A percentile compares a stretch with the other conserved stretches of the same genome.
Conservation (phyloP, 1,139 yeast species). For the Kurtzmaniella quercitrusa region DNA sequence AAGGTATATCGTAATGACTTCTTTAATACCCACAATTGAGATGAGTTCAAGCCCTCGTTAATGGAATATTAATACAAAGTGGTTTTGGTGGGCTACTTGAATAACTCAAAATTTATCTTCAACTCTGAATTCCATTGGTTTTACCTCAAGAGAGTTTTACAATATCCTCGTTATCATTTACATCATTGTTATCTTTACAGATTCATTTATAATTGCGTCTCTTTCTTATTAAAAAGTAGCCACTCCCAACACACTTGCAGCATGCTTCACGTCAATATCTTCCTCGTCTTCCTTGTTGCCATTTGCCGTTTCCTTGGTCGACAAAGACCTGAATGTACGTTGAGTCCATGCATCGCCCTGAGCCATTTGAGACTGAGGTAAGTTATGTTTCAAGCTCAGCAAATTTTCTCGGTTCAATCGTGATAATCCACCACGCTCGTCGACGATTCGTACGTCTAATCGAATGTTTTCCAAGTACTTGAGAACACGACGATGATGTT, state of each 20-base stretch:
- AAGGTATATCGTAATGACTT: no score
- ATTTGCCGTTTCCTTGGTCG: slow-evolving; percentile 28
- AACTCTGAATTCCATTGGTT: no score
- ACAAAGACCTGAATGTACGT: slow-evolving; percentile 57
- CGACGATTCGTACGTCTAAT: slow-evolving; percentile 70
- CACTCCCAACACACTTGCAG: slow-evolving; percentile 74
- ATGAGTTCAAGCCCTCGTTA: no score
- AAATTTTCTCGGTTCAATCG: slow-evolving; percentile 74
- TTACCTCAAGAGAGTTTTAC: no score
- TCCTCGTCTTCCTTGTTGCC: slow-evolving; percentile 23
- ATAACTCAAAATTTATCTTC: no score
- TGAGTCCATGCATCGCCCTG: slow-evolving; percentile 63
- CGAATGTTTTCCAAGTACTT: slow-evolving; percentile 73
- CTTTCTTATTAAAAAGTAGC: slow-evolving; percentile 57
- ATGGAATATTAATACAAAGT: no score
- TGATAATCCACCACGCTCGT: slow-evolving; percentile 76
- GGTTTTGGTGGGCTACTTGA: no score
- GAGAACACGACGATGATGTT: slow-evolving; percentile 79
- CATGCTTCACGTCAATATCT: slow-evolving; percentile 72
- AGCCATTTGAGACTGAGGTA: slow-evolving; percentile 46
- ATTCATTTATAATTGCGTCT: no score
- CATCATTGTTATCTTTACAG: background rate
- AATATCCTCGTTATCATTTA: no score
- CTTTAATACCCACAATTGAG: no score
- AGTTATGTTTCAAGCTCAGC: slow-evolving; percentile 41